These are phyloP conservation scores for Tulasnella calospora DNA, from an alignment of 768 basidiomycete genomes.

Conservation along the genomic window DNA sequence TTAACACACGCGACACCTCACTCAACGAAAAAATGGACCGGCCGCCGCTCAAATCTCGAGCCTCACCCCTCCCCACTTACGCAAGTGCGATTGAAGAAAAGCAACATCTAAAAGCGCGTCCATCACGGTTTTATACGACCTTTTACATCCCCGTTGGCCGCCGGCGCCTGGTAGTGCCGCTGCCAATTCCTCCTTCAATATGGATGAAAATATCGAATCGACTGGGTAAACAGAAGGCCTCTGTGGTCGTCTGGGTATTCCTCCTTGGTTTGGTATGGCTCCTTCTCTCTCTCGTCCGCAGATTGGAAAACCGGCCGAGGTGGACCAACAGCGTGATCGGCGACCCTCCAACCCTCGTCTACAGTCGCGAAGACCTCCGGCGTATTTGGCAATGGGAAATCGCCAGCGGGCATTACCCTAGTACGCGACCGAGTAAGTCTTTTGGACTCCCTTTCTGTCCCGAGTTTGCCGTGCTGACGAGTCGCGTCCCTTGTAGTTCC, in stretches of 20 bases:
- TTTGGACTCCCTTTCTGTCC: constrained; percentile 5
- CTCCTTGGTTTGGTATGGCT: constrained; percentile 49
- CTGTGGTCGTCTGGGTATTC: constrained; percentile 48
- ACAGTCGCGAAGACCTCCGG: constrained; percentile 70
- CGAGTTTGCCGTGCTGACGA: not conserved
- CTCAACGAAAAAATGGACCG: constrained; percentile 11
- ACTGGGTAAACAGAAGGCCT: constrained; percentile 57
- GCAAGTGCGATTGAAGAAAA: constrained; percentile 32
- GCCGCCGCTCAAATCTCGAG: constrained; percentile 29
- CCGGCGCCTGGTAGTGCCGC: constrained; percentile 51
- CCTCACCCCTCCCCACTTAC: constrained; percentile 31
- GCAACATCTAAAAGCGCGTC: constrained; percentile 47
- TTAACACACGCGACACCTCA: constrained; percentile 3
- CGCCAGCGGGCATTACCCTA: constrained; percentile 89
- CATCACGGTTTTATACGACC: constrained; percentile 41
- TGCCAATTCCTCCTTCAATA: constrained; percentile 58
- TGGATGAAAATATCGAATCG: constrained; percentile 53
- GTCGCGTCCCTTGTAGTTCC: constrained; percentile 51
- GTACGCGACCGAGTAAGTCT: constrained; percentile 63
- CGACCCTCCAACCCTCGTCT: constrained; percentile 59
- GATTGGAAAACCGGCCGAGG: not conserved
- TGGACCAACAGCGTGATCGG: constrained; percentile 27
- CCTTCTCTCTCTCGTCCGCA: constrained; percentile 36
- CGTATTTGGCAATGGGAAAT: constrained; percentile 97
- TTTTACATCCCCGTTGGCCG: constrained; percentile 56